These are phyloP conservation scores for Pontederia paniculata DNA, from an alignment of 176 grass and related monocot genomes.

Conservation along the genomic window DNA sequence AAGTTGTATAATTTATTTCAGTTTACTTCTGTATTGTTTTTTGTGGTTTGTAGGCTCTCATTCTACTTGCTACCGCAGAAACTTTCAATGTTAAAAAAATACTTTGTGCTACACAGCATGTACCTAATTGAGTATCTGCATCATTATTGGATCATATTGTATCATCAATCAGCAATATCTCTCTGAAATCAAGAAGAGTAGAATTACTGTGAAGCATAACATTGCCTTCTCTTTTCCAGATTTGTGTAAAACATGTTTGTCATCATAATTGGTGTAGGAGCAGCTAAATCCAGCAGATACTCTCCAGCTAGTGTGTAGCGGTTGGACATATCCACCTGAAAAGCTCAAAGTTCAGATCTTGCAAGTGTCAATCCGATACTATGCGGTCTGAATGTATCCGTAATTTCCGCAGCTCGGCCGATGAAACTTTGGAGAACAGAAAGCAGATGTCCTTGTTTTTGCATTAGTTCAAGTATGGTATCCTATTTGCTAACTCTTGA, in stretches of 20 bases:
- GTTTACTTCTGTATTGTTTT: too few species aligned
- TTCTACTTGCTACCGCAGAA: conserved; percentile 64
- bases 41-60: conserved; percentile 38
- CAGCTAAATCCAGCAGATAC: conserved; percentile 45
- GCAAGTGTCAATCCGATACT: neutral
- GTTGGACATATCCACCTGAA: neutral
- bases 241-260: conserved; percentile 24
- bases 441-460: too few species aligned
- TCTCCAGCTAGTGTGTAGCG: neutral
- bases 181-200: neutral
- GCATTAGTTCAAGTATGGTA: too few species aligned
- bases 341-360: neutral
- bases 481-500: too few species aligned
- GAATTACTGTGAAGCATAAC: neutral
- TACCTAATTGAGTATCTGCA: neutral
- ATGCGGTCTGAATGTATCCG: too few species aligned
- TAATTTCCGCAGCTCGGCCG: too few species aligned
- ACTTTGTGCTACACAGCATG: neutral
- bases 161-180: neutral
- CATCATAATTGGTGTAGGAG: conserved; percentile 36
- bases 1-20: too few species aligned
- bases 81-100: conserved; percentile 32
- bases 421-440: too few species aligned
- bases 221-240: conserved; percentile 23
- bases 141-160: too few species aligned